Evolutionary conservation across 139 green algal species (phyloP).

Genomic region (Closterium sp.): DNA sequence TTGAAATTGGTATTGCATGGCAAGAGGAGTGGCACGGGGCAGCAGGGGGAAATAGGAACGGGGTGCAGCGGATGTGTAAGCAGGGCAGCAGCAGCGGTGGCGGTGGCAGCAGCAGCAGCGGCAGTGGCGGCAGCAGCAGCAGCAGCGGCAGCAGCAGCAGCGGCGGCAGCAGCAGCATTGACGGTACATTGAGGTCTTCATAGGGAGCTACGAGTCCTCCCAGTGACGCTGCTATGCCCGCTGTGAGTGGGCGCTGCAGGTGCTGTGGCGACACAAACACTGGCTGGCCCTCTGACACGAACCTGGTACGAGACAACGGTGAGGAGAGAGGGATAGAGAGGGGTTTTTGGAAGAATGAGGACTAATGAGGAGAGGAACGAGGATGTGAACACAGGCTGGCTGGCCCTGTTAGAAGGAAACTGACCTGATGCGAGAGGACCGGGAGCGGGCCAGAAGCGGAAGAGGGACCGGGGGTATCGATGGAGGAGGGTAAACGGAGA

Average conservation of each 20-base stretch:
- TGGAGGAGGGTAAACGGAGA: neutral
- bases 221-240: constrained; percentile 34
- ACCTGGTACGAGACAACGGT: neutral
- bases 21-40: too few relatives aligned
- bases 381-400: neutral
- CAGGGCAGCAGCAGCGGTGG: too few relatives aligned
- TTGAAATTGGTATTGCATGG: too few relatives aligned
- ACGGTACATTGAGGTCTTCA: constrained; percentile 13
- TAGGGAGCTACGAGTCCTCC: constrained; percentile 44
- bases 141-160: neutral
- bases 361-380: neutral
- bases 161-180: too few relatives aligned
- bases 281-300: neutral
- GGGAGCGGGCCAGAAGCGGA: too few relatives aligned
- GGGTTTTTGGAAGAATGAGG: neutral
- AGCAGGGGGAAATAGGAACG: too few relatives aligned
- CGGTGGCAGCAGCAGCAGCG: too few relatives aligned
- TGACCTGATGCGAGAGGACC: neutral
- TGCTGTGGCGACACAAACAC: neutral
- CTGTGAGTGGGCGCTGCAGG: constrained; percentile 42
- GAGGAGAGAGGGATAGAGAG: neutral
- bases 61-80: too few relatives aligned
- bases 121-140: too few relatives aligned
- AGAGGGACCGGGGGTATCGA: neutral
- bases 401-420: neutral